Evolutionary conservation across 2,329 filamentous ascomycete genomes (phyloP).

Genomic region (Mollisiaceae sp.): DNA sequence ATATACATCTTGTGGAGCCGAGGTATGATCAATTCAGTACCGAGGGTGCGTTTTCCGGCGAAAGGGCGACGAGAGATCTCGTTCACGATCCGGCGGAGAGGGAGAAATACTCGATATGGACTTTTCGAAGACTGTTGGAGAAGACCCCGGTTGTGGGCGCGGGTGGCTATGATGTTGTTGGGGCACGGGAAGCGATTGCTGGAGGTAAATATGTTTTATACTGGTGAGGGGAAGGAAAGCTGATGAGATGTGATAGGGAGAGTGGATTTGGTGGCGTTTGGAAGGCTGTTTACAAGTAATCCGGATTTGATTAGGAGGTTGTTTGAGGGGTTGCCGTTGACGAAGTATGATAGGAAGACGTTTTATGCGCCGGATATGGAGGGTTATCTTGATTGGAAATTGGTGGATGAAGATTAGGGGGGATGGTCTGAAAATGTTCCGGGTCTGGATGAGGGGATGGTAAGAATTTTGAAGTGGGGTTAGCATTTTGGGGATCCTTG

Average conservation of each 20-base stretch:
- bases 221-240: not conserved
- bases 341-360: conserved; percentile 2
- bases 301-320: conserved; percentile 15
- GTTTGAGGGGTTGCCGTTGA: not conserved
- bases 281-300: conserved; percentile 21
- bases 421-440: too few species aligned
- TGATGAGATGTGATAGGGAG: conserved; percentile 7
- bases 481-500: too few species aligned
- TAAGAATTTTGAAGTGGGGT: too few species aligned
- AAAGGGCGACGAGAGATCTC: too few species aligned
- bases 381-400: not conserved
- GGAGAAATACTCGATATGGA: not conserved
- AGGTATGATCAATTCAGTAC: not conserved
- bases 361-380: not conserved
- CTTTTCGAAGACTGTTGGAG: conserved; percentile 39
- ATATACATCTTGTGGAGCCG: not conserved
- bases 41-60: not conserved
- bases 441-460: too few species aligned
- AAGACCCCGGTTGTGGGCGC: conserved; percentile 43
- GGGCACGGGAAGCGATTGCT: conserved; percentile 1
- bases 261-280: conserved; percentile 19
- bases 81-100: too few species aligned
- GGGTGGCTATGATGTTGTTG: conserved; percentile 10
- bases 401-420: too few species aligned
- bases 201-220: not conserved